Base-by-base conservation (phyloP, 129 eudicot genomes). In the Gnaphalium uliginosum region DNA sequence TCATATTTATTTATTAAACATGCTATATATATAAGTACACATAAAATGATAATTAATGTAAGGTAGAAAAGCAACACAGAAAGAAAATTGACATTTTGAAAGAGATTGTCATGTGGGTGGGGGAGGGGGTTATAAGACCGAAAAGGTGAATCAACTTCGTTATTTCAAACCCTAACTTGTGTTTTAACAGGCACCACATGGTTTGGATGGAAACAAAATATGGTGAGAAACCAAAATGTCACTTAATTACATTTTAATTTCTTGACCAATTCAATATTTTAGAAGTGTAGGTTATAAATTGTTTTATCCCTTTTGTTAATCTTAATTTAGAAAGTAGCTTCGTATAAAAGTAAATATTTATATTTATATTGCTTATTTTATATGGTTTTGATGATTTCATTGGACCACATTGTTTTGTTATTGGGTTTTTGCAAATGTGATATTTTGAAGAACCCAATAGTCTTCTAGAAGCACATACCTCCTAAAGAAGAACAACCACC, bases 111-210 rank as follows among this genome's bases (percentile, higher is more conserved):
- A 76, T 58, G 63, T 74, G 81, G 65, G 73, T 19, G 27, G 61
- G 63, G 27, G 54, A 5, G 21, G 32, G 50, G 32, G 17, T 61
- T 51, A 15, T 23, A 82, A 32, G 24, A 71, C 66, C 11, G 68
- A 78, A 77, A 76, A 69, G 83, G 74, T 74, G 81, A 81, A 72
- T 66, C 60, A 74, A 29, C 32, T 29, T n/a, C n/a, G n/a, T n/a
- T n/a, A n/a, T n/a, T n/a, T n/a, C 66, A 35, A 39, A 57, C 83
- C 69, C 68, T 80, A 81, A 81, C 57, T 77, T 78, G 83, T 85
- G 74, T 68, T 63, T 78, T 79, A 79, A 81, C 88, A 81, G 83
- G 81, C 84, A 85, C 82, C 84, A 81, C 89, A 82, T 81, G 86
- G 85, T 83, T 80, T 41, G 83, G 83, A 73, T 48, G 56, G 56